Conservation (phyloP, 805 yeast genomes). For the Yamadazyma sp. region DNA sequence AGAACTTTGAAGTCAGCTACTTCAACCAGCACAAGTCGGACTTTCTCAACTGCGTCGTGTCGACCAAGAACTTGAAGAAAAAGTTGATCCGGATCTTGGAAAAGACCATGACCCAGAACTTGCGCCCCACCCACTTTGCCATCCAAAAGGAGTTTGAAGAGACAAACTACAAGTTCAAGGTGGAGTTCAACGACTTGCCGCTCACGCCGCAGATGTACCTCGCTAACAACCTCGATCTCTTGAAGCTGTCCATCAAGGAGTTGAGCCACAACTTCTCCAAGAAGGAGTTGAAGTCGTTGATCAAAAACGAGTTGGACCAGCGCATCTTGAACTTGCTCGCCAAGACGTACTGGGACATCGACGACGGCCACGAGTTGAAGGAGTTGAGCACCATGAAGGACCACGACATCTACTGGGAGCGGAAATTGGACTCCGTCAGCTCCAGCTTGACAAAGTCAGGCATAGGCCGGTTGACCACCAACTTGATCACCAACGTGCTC, state of each 20-base stretch:
- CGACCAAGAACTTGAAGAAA: slow-evolving; percentile 72
- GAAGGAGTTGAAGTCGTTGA: slow-evolving; percentile 71
- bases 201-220: slow-evolving; percentile 92
- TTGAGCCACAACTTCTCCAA: slow-evolving; percentile 81
- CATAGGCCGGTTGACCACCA: slow-evolving; percentile 86
- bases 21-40: slow-evolving; percentile 63
- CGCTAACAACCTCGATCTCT: slow-evolving; percentile 84
- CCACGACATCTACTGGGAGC: slow-evolving; percentile 63
- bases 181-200: slow-evolving; percentile 92
- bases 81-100: slow-evolving; percentile 87
- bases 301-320: slow-evolving; percentile 87
- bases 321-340: slow-evolving; percentile 84
- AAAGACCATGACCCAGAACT: slow-evolving; percentile 82
- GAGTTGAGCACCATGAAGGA: slow-evolving; percentile 54
- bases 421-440: slow-evolving; percentile 80
- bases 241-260: slow-evolving; percentile 85
- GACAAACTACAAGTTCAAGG: slow-evolving; percentile 87
- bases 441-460: slow-evolving; percentile 89
- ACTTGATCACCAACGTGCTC: slow-evolving; percentile 76
- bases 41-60: slow-evolving; percentile 64
- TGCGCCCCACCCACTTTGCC: slow-evolving; percentile 81
- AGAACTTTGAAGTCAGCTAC: slow-evolving; percentile 54
- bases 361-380: slow-evolving; percentile 47
- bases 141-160: slow-evolving; percentile 93
- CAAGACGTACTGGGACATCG: slow-evolving; percentile 82